These are phyloP conservation scores for Nicotiana knightiana DNA, from an alignment of 257 asterid species.

Conservation along the genomic window DNA sequence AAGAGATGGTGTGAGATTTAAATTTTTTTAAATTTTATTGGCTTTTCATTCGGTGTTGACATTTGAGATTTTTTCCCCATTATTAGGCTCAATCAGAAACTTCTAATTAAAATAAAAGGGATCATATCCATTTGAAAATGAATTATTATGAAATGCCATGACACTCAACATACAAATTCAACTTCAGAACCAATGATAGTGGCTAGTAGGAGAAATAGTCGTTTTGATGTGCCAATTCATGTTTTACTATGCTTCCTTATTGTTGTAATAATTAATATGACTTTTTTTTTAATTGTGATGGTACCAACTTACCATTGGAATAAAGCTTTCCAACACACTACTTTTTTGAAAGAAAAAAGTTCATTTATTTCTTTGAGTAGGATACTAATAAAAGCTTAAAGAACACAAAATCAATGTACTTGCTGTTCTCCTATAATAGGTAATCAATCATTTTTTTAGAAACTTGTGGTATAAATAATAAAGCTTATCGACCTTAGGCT, in stretches of 20 bases:
- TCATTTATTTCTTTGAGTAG: not conserved
- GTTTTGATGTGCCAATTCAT: not conserved
- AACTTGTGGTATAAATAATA: not conserved
- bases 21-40: too few relatives aligned
- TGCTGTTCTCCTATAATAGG: not conserved
- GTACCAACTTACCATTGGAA: not conserved
- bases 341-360: not conserved
- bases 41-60: too few relatives aligned
- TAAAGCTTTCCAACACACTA: not conserved
- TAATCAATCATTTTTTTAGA: not conserved
- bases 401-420: not conserved
- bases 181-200: not conserved
- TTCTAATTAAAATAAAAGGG: too few relatives aligned
- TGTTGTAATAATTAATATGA: not conserved
- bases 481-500: not conserved
- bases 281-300: not conserved
- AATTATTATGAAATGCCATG: not conserved
- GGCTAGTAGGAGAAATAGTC: not conserved
- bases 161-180: not conserved
- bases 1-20: too few relatives aligned
- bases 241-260: not conserved
- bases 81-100: too few relatives aligned
- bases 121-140: too few relatives aligned
- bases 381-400: not conserved
- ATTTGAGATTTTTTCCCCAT: too few relatives aligned